Evolutionary conservation across 257 asterid genomes (phyloP).

Genomic region (Primulina huaijiensis): DNA sequence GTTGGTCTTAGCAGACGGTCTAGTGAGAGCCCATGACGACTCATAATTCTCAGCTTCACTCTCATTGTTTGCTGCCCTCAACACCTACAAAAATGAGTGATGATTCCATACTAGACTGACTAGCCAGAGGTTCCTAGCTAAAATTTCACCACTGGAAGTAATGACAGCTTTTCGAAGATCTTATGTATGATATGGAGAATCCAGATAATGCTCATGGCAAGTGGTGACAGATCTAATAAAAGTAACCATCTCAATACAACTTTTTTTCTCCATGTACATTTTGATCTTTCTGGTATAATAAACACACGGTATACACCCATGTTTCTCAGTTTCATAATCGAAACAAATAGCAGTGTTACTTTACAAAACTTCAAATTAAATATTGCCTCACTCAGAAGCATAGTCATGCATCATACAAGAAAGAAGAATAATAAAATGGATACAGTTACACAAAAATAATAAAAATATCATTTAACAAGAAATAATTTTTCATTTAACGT

Average conservation of each 20-base stretch:
- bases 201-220: conserved; percentile 4
- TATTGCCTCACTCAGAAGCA: conserved; percentile 15
- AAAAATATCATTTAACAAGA: conserved; percentile 9
- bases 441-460: conserved; percentile 5
- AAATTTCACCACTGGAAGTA: conserved; percentile 14
- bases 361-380: conserved; percentile 16
- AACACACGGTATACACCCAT: not conserved
- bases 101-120: conserved; percentile 17
- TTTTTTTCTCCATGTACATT: not conserved
- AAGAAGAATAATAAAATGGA: conserved; percentile 14
- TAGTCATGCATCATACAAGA: not conserved
- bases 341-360: conserved; percentile 13
- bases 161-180: conserved; percentile 13
- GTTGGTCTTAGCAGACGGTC: conserved; percentile 60
- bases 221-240: conserved; percentile 13
- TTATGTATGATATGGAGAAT: not conserved
- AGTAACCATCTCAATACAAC: conserved; percentile 9
- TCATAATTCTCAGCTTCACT: conserved; percentile 62
- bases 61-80: conserved; percentile 72
- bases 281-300: not conserved
- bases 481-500: conserved; percentile 9
- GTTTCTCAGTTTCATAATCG: conserved; percentile 2
- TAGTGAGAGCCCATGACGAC: conserved; percentile 73
- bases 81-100: conserved; percentile 45
- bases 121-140: conserved; percentile 13